Base-by-base conservation (phyloP, 371 early-diverging fungal species). In the Rhizopus microsporus region DNA sequence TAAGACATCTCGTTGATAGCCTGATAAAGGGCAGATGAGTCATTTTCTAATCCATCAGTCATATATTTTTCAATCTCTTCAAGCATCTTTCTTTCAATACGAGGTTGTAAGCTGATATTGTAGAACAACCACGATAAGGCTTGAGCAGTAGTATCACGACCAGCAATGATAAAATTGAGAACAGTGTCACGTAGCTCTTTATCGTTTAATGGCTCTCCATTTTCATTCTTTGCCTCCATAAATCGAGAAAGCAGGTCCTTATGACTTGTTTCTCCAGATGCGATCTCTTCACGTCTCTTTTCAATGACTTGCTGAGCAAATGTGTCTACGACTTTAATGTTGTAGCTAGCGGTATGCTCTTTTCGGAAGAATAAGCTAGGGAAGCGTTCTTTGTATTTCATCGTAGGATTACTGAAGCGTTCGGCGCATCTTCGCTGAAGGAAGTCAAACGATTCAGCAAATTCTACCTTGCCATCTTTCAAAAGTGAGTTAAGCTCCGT, bases 91-190 rank as follows among this genome's bases (percentile, higher is more conserved):
- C 59, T 55, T 55, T 86, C 78, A 3, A 85, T 77, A 10, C 63
- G 60, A 0, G 84, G 80, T 43, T 83, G 69, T 42, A 68, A 54
- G 17, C 72, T 56, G 9, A 92, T 57, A 16, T 68, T 72, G 42
- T 78, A 88, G 54, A 87, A 81, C 40, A 79, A 65, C 92, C 92
- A 92, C 13, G 81, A 78, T 7, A 90, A 67, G 0, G 87, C 84
- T 62, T 87, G 86, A 0, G 89, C 88, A 1, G 91, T 89, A 0
- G 89, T 88, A 59, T 89, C 89, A 7, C 88, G 76, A 0, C 79
- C 79, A 31, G 76, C 87, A 62, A 90, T 82, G 37, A 88, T 74
- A 55, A 89, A 85, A 72, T 89, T 92, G 29, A 90, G 56, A 4
- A 89, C 74, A 50, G 80, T 71, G 60, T 92, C 92, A 8, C 81